Percentiles rank a stretch among this genome's conserved stretches.
phyloP scores from a whole-genome alignment of 1,284 basidiomycete genomes.

The Termitomyces sp. region DNA sequence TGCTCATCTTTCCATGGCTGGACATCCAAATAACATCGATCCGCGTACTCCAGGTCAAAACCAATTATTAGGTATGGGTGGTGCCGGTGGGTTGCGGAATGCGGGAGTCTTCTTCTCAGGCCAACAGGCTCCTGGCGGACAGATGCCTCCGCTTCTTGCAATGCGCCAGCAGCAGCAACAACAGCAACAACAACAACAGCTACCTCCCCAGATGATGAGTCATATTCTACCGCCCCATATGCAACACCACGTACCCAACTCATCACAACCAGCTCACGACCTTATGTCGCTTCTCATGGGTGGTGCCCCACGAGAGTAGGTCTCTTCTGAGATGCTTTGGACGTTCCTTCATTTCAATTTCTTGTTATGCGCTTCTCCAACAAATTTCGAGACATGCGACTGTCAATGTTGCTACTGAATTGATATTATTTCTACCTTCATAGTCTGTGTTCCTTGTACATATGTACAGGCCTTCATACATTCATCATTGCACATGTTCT shows the following conservation, averaged over 20 bases:
- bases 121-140: constrained; percentile 40
- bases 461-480: constrained; percentile 13
- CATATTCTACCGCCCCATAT: constrained; percentile 57
- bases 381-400: not conserved
- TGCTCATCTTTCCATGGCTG: constrained; percentile 39
- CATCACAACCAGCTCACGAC: constrained; percentile 56
- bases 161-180: constrained; percentile 29
- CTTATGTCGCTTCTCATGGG: constrained; percentile 78
- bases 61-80: constrained; percentile 43
- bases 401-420: not conserved
- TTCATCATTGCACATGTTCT: constrained; percentile 11
- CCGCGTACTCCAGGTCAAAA: constrained; percentile 44
- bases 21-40: constrained; percentile 50
- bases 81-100: constrained; percentile 36
- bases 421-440: constrained; percentile 8
- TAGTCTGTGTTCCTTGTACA: not conserved
- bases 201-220: constrained; percentile 51
- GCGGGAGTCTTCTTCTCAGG: constrained; percentile 45
- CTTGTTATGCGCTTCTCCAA: constrained; percentile 3
- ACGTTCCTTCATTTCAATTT: constrained; percentile 7
- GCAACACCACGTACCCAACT: constrained; percentile 44
- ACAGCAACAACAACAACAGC: constrained; percentile 34
- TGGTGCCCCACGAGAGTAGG: constrained; percentile 57
- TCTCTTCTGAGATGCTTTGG: not conserved
- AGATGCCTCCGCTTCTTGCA: constrained; percentile 33